These are phyloP conservation scores for Entomophthora muscae DNA, from an alignment of 371 early-diverging fungal genomes.

Conservation along the genomic window DNA sequence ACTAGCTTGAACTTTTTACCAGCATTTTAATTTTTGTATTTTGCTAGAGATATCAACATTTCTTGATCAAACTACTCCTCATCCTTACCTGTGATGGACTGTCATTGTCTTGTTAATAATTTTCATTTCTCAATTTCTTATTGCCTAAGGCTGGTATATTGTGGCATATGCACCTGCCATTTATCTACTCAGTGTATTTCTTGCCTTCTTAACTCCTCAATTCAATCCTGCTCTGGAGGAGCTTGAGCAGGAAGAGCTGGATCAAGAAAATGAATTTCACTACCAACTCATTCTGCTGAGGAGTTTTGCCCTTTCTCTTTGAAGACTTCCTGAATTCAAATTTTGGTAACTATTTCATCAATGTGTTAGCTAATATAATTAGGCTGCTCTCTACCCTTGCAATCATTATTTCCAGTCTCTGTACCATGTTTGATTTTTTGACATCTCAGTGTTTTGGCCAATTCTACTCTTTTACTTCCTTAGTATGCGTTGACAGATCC, in stretches of 20 bases:
- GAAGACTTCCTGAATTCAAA: slow-evolving; percentile 98
- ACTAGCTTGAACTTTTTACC: too few species aligned
- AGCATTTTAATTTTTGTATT: too few species aligned
- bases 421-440: slow-evolving; percentile 69
- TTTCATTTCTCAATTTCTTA: too few species aligned
- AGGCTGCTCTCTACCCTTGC: slow-evolving; percentile 74
- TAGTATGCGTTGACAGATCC: slow-evolving; percentile 91
- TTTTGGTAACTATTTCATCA: slow-evolving; percentile 64
- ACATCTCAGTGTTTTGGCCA: too few species aligned
- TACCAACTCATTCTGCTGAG: slow-evolving; percentile 80
- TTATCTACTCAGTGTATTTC: too few species aligned
- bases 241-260: slow-evolving; percentile 48
- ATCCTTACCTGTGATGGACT: too few species aligned
- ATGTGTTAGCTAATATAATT: not conserved
- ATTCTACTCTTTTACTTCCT: slow-evolving; percentile 78
- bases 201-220: too few species aligned
- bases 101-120: too few species aligned
- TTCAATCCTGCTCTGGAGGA: slow-evolving; percentile 75
- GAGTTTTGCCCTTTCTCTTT: slow-evolving; percentile 95
- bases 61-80: too few species aligned
- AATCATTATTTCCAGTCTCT: slow-evolving; percentile 51
- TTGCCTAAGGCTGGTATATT: slow-evolving; percentile 87
- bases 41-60: too few species aligned
- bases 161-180: too few species aligned
- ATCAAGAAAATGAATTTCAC: slow-evolving; percentile 46